These are phyloP conservation scores for Auricularia auricula-judae DNA, from an alignment of 768 basidiomycete genomes.

Conservation along the genomic window DNA sequence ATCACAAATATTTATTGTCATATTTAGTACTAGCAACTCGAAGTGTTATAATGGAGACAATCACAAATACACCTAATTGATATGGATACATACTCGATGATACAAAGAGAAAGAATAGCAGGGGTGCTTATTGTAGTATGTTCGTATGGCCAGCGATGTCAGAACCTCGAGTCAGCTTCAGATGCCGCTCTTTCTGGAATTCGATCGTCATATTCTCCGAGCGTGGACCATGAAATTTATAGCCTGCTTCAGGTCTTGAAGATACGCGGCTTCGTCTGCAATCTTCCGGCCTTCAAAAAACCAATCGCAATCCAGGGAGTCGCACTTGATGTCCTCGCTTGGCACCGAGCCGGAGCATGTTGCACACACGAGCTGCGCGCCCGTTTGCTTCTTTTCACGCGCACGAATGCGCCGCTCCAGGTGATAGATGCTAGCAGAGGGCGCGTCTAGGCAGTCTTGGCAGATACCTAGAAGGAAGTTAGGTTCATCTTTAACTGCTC, in stretches of 20 bases:
- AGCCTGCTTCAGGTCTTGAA: constrained; percentile 8
- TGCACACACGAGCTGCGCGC: constrained; percentile 59
- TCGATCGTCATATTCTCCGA: too few species aligned
- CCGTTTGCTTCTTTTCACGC: constrained; percentile 41
- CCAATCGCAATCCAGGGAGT: constrained; percentile 81
- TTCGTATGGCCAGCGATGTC: too few species aligned
- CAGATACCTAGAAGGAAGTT: constrained; percentile 33
- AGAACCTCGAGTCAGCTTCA: too few species aligned
- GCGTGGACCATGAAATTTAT: constrained; percentile 2
- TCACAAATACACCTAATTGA: too few species aligned
- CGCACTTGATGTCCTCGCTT: constrained; percentile 57
- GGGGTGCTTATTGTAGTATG: too few species aligned
- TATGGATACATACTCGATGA: too few species aligned
- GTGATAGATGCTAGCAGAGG: constrained; percentile 45
- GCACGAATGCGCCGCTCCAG: constrained; percentile 42
- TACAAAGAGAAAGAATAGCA: too few species aligned
- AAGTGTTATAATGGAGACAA: too few species aligned
- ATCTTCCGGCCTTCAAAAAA: constrained; percentile 58
- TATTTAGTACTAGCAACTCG: too few species aligned
- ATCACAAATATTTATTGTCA: too few species aligned
- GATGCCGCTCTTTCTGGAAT: too few species aligned
- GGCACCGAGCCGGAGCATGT: constrained; percentile 52
- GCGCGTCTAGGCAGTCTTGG: constrained; percentile 37
- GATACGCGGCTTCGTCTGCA: constrained; percentile 20
- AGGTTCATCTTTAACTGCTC: too few species aligned